Evolutionary conservation across 2,329 filamentous ascomycete species (phyloP).

Genomic region (Neofusicoccum cordaticola): DNA sequence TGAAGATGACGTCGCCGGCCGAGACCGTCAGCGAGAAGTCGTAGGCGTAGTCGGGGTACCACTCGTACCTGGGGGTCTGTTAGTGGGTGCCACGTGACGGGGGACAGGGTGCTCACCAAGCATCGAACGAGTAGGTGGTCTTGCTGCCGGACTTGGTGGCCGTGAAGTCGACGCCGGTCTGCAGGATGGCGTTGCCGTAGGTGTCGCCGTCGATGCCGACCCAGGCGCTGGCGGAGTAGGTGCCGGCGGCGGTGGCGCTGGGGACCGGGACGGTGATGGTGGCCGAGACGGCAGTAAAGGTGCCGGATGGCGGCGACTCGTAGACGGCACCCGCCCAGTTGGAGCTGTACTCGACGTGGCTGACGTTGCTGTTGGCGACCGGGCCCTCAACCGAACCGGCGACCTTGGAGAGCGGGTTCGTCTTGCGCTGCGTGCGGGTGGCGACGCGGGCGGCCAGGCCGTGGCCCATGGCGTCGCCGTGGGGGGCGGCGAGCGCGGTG

Average conservation of each 20-base stretch:
- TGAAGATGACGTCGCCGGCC: slow-evolving; percentile 44
- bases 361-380: slow-evolving; percentile 45
- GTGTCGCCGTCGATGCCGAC: slow-evolving; percentile 63
- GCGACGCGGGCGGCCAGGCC: slow-evolving; percentile 35
- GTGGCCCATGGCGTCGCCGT: slow-evolving; percentile 27
- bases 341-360: slow-evolving; percentile 38
- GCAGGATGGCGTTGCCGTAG: slow-evolving; percentile 53
- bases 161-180: slow-evolving; percentile 58
- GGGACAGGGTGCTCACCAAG: slow-evolving; percentile 44
- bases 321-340: slow-evolving; percentile 62
- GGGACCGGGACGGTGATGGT: slow-evolving; percentile 55
- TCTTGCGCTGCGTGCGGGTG: slow-evolving; percentile 23
- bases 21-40: slow-evolving; percentile 46
- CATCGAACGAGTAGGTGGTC: slow-evolving; percentile 42
- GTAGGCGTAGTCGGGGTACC: slow-evolving; percentile 53
- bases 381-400: slow-evolving; percentile 57
- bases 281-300: slow-evolving; percentile 54
- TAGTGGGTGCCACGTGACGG: too few species aligned
- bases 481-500: slow-evolving; percentile 46
- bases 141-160: slow-evolving; percentile 33
- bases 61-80: slow-evolving; percentile 27
- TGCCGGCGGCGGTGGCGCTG: slow-evolving; percentile 38
- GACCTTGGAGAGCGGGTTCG: slow-evolving; percentile 37
- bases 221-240: slow-evolving; percentile 55
- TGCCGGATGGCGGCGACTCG: slow-evolving; percentile 35